These are phyloP conservation scores for Suillus alpinus DNA, from an alignment of 768 basidiomycete genomes.

Conservation along the genomic window DNA sequence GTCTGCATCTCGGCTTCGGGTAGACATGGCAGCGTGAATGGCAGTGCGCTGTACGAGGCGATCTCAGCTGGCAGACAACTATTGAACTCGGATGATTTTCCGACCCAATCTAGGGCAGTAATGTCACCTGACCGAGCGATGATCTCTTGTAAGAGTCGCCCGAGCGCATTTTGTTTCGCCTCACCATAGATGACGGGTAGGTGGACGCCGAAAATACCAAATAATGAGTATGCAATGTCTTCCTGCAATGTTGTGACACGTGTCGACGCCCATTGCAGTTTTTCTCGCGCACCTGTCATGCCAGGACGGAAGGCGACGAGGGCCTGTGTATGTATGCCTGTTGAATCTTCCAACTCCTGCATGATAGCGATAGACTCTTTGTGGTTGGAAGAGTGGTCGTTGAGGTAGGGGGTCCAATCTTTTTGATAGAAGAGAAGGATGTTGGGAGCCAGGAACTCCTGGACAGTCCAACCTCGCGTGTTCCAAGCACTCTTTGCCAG, in stretches of 20 bases:
- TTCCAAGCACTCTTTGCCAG: conserved; percentile 11
- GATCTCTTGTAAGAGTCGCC: neutral
- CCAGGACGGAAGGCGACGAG: neutral
- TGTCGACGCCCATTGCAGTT: conserved; percentile 10
- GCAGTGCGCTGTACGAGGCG: neutral
- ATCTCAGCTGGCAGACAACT: neutral
- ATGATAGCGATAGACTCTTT: neutral
- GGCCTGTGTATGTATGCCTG: neutral
- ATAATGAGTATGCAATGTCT: conserved; percentile 11
- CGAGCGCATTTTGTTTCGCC: neutral
- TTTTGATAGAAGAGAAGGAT: conserved; percentile 26
- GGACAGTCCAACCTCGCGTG: conserved; percentile 25
- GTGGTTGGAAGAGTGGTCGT: neutral
- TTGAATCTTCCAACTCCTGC: neutral
- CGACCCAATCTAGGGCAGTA: neutral
- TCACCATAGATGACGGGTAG: conserved; percentile 12
- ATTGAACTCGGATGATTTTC: neutral
- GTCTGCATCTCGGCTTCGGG: neutral
- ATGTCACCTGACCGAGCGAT: neutral
- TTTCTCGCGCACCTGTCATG: neutral
- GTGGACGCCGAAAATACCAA: conserved; percentile 8
- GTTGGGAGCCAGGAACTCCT: conserved; percentile 25
- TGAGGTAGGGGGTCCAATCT: conserved; percentile 14
- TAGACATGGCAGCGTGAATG: neutral
- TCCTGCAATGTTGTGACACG: conserved; percentile 10